phyloP scores from a whole-genome alignment of 1,139 yeast genomes.

The Suhomyces yuchorum region DNA sequence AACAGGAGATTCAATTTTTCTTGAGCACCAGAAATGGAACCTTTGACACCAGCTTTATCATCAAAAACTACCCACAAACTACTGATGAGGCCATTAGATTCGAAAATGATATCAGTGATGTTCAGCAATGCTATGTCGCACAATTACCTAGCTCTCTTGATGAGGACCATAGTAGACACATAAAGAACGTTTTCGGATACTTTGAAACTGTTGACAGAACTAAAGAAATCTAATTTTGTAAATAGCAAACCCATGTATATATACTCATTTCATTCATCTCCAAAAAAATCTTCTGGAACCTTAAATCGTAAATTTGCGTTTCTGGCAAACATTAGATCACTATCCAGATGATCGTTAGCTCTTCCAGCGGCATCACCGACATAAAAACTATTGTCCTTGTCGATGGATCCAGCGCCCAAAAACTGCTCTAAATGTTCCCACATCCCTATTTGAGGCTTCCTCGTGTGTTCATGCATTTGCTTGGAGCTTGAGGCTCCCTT shows the following conservation, averaged over 20 bases:
- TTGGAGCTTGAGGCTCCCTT: constrained; percentile 27
- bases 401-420: constrained; percentile 34
- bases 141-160: constrained; percentile 23
- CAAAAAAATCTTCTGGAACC: constrained; percentile 67
- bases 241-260: constrained; percentile 2
- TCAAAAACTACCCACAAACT: constrained; percentile 57
- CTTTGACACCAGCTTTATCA: constrained; percentile 46
- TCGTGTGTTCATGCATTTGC: constrained; percentile 42
- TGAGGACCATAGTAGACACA: constrained; percentile 32
- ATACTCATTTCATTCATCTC: constrained; percentile 5
- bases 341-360: constrained; percentile 69
- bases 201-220: constrained; percentile 60
- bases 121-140: constrained; percentile 41
- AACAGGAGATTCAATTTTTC: constrained; percentile 44
- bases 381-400: constrained; percentile 53
- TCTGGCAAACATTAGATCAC: constrained; percentile 70
- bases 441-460: constrained; percentile 83
- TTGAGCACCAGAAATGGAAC: constrained; percentile 46
- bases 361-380: constrained; percentile 99
- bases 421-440: constrained; percentile 53
- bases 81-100: constrained; percentile 66
- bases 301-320: constrained; percentile 54
- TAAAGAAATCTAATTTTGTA: constrained; percentile 21
- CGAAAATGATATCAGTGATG: constrained; percentile 55
- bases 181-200: constrained; percentile 53